A percentile compares a stretch with the other conserved stretches of the same genome.
Conservation (phyloP, 805 yeast species). For the Wickerhamiella nectarea region DNA sequence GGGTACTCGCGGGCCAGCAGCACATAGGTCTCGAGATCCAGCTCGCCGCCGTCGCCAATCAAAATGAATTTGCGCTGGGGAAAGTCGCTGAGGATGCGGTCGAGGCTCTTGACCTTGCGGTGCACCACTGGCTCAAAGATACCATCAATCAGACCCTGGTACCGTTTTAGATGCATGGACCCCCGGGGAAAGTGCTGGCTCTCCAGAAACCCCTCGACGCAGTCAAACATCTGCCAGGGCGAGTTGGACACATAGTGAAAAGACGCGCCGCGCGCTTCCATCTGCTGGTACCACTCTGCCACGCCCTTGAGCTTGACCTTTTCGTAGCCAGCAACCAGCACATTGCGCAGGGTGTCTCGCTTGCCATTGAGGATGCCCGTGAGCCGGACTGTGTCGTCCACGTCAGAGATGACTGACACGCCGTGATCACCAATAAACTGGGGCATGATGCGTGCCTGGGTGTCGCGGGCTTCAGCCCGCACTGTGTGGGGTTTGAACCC, state of each 20-base stretch:
- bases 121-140: slow-evolving; percentile 79
- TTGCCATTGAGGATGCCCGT: slow-evolving; percentile 88
- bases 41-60: slow-evolving; percentile 93
- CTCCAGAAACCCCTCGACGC: slow-evolving; percentile 43
- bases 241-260: slow-evolving; percentile 92
- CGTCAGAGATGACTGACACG: slow-evolving; percentile 69
- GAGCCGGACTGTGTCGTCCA: slow-evolving; percentile 84
- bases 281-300: slow-evolving; percentile 51
- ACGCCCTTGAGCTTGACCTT: slow-evolving; percentile 68
- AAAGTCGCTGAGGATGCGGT: slow-evolving; percentile 54
- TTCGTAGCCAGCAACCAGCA: slow-evolving; percentile 50
- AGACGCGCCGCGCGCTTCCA: slow-evolving; percentile 38
- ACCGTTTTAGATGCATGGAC: slow-evolving; percentile 76
- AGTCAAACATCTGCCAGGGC: slow-evolving; percentile 75
- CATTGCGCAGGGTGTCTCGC: slow-evolving; percentile 64
- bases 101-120: slow-evolving; percentile 55
- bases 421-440: slow-evolving; percentile 29
- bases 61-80: slow-evolving; percentile 66
- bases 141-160: slow-evolving; percentile 66
- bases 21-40: slow-evolving; percentile 82
- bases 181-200: slow-evolving; percentile 55
- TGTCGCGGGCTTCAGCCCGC: slow-evolving; percentile 9
- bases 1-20: slow-evolving; percentile 54
- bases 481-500: slow-evolving; percentile 15
- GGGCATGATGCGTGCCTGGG: slow-evolving; percentile 7